Conservation (phyloP, 208 protist species). For the Tritrichomonas musculus region DNA sequence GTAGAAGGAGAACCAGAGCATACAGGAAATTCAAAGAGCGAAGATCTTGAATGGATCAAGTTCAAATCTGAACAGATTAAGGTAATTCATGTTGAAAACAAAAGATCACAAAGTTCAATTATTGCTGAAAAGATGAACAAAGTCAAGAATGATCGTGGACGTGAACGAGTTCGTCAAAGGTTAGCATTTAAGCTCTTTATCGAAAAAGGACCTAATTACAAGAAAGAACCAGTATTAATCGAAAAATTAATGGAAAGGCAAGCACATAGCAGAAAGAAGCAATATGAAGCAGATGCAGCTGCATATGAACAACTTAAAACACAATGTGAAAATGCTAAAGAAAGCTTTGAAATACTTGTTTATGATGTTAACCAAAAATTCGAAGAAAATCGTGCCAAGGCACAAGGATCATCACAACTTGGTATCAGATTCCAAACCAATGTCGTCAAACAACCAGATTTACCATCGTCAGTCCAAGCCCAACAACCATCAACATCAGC, state of each 20-base stretch:
- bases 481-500: background rate
- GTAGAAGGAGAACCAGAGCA: background rate
- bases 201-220: background rate
- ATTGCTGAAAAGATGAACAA: background rate
- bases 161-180: background rate
- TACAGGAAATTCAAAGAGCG: background rate
- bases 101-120: background rate
- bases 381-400: background rate
- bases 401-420: background rate
- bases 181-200: background rate
- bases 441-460: background rate
- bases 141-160: background rate
- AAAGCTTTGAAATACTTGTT: background rate
- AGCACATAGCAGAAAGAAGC: background rate
- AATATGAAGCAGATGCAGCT: background rate
- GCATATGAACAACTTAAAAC: background rate
- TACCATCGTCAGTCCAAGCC: background rate
- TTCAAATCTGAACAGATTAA: background rate
- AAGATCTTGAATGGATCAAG: slow-evolving; percentile 1
- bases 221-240: background rate
- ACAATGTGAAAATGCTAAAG: no score
- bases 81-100: background rate
- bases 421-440: background rate
- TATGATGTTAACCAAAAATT: background rate
- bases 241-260: background rate